Evolutionary conservation across 2,329 filamentous ascomycete genomes (phyloP).

Genomic region (Fusarium burgessii): DNA sequence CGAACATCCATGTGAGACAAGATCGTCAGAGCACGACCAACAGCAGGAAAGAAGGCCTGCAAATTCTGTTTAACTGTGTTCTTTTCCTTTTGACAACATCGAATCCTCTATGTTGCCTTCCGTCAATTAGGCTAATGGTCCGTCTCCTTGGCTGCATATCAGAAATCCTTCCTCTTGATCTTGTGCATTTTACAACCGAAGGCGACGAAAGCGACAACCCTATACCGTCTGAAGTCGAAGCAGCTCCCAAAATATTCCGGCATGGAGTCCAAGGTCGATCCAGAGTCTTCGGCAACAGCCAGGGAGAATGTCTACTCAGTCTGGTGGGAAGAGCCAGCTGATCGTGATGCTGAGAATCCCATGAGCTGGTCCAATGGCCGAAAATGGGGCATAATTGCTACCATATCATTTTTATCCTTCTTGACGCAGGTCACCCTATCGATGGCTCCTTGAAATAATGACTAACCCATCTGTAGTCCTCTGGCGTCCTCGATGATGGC

Average conservation of each 20-base stretch:
- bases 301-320: not conserved
- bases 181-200: no score
- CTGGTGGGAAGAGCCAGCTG: not conserved
- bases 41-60: not conserved
- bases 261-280: not conserved
- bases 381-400: not conserved
- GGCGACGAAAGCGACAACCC: not conserved
- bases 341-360: not conserved
- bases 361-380: not conserved
- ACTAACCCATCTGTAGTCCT: conserved; percentile 47
- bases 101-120: not conserved
- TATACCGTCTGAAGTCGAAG: no score
- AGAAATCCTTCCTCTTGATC: not conserved
- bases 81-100: not conserved
- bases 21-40: not conserved
- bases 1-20: not conserved
- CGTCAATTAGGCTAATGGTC: not conserved
- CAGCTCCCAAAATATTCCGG: no score
- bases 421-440: not conserved
- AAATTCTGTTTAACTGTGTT: not conserved
- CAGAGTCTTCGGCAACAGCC: not conserved
- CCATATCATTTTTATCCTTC: not conserved
- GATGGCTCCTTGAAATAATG: not conserved
- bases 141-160: not conserved
- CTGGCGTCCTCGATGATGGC: conserved; percentile 68